Conservation (phyloP, 2,329 filamentous ascomycete species). For the Xylariaceae sp. region DNA sequence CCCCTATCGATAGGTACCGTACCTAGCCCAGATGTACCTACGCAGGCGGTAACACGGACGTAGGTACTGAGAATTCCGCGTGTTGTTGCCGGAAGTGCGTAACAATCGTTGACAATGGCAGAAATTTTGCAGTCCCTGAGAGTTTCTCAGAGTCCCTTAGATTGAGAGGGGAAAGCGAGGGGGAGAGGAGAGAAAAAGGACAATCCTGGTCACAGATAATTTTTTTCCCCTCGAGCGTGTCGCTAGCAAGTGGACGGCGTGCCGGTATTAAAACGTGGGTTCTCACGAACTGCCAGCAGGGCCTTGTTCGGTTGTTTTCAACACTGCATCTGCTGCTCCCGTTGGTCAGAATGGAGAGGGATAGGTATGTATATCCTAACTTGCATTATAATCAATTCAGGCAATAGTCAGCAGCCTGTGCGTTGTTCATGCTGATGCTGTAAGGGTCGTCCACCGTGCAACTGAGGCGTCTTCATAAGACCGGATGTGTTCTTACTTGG, state of each 20-base stretch:
- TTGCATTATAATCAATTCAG: conserved; percentile 8
- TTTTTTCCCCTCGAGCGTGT: conserved; percentile 7
- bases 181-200: conserved; percentile 1
- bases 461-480: conserved; percentile 7
- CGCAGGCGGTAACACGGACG: background rate
- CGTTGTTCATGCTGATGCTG: conserved; percentile 10
- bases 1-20: background rate
- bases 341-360: conserved; percentile 13
- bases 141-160: background rate
- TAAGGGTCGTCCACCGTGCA: conserved; percentile 6
- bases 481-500: background rate
- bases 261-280: conserved; percentile 5
- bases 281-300: background rate
- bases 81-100: background rate
- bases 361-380: conserved; percentile 3
- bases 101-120: background rate
- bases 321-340: conserved; percentile 7
- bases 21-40: background rate
- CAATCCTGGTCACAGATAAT: conserved; percentile 1
- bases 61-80: background rate
- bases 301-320: conserved; percentile 8
- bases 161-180: background rate
- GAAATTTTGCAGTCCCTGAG: background rate
- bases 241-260: background rate
- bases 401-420: conserved; percentile 5